These are phyloP conservation scores for Mycena pura DNA, from an alignment of 768 basidiomycete species.

Conservation along the genomic window DNA sequence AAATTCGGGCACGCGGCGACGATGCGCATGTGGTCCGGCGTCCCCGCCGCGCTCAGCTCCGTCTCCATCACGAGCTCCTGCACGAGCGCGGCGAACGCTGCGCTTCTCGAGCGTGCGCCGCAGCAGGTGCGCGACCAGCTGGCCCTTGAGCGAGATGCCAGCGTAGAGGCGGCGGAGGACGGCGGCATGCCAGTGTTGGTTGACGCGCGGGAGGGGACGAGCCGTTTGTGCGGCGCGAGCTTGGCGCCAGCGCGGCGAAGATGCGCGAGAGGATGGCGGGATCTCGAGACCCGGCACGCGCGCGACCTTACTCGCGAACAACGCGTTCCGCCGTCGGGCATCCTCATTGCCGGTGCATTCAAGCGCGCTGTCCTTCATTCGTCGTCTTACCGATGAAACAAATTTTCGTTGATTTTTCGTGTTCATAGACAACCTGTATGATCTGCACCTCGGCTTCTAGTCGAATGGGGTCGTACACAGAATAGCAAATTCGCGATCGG, in stretches of 20 bases:
- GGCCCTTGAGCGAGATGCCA: neutral
- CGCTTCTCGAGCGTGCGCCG: neutral
- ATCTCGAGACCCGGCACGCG: too few species aligned
- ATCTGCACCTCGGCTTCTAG: too few species aligned
- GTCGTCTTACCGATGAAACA: too few species aligned
- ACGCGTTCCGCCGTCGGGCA: too few species aligned
- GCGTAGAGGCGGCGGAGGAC: neutral
- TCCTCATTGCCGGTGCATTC: too few species aligned
- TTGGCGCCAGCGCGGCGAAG: neutral
- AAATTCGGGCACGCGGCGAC: neutral
- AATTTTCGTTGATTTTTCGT: too few species aligned
- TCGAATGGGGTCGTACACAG: too few species aligned
- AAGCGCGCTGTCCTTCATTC: too few species aligned
- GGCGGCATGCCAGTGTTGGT: neutral
- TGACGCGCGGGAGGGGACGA: neutral
- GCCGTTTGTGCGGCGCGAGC: neutral
- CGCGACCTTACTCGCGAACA: too few species aligned
- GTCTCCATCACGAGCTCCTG: neutral
- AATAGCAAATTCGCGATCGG: too few species aligned
- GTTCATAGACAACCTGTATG: too few species aligned
- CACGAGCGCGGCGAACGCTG: neutral
- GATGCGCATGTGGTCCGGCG: neutral
- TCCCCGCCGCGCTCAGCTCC: neutral
- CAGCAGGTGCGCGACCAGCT: neutral
- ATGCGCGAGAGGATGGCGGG: neutral